These are phyloP conservation scores for Gremmenia infestans DNA, from an alignment of 2,329 filamentous ascomycete genomes.

Conservation along the genomic window DNA sequence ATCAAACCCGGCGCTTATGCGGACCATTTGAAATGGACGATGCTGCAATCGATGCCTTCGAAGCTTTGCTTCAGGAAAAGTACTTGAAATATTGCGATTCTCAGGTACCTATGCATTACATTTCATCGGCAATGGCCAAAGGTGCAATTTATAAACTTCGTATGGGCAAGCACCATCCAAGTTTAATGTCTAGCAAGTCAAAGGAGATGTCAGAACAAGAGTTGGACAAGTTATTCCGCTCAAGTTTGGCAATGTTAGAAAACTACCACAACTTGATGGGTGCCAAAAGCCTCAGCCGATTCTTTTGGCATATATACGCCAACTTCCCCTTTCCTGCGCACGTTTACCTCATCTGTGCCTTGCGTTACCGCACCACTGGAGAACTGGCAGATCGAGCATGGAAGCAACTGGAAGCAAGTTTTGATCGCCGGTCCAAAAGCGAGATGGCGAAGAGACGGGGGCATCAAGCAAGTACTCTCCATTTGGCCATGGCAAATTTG, in stretches of 20 bases:
- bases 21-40: constrained; percentile 1
- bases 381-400: constrained; percentile 25
- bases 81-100: constrained; percentile 38
- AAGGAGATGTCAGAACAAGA: constrained; percentile 10
- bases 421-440: constrained; percentile 3
- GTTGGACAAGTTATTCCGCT: constrained; percentile 13
- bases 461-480: constrained; percentile 7
- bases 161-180: constrained; percentile 19
- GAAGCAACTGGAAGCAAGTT: constrained; percentile 10
- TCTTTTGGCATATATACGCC: constrained; percentile 29
- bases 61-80: constrained; percentile 34
- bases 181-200: constrained; percentile 7
- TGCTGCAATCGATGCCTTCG: constrained; percentile 25
- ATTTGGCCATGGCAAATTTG: constrained; percentile 20
- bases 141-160: constrained; percentile 16
- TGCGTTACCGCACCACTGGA: constrained; percentile 21
- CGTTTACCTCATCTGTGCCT: constrained; percentile 27
- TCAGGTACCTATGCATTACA: constrained; percentile 33
- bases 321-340: constrained; percentile 31
- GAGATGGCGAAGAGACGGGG: background rate
- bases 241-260: constrained; percentile 18
- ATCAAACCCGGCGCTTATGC: background rate
- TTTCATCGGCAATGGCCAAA: constrained; percentile 17
- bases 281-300: constrained; percentile 20
- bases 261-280: constrained; percentile 28